These are phyloP conservation scores for Aspergillus hiratsukae DNA, from an alignment of 2,329 filamentous ascomycete species.

Conservation along the genomic window DNA sequence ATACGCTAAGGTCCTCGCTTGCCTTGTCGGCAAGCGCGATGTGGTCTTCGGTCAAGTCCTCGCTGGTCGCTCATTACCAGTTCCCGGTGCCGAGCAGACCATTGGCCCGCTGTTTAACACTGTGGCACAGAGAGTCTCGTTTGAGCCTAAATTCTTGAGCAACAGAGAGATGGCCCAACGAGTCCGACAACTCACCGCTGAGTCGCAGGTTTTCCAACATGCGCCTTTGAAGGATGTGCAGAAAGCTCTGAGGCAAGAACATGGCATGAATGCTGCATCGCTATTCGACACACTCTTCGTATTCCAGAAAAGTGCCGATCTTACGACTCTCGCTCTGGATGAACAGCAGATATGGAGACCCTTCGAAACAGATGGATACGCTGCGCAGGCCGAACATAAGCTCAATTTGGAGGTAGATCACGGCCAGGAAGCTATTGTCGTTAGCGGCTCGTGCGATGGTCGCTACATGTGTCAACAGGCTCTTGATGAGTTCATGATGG, in stretches of 20 bases:
- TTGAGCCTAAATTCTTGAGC: slow-evolving; percentile 37
- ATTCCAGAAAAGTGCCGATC: slow-evolving; percentile 41
- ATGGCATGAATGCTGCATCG: slow-evolving; percentile 25
- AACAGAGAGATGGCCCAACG: slow-evolving; percentile 34
- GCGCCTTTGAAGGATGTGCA: slow-evolving; percentile 48
- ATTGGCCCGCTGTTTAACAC: slow-evolving; percentile 56
- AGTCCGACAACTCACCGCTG: slow-evolving; percentile 44
- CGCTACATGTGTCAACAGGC: slow-evolving; percentile 17
- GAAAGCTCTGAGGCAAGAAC: slow-evolving; percentile 40
- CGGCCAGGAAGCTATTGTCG: slow-evolving; percentile 14
- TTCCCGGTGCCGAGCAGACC: slow-evolving; percentile 43
- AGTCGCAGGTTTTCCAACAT: slow-evolving; percentile 47
- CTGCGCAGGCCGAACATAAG: slow-evolving; percentile 25
- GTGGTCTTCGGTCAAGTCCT: slow-evolving; percentile 48
- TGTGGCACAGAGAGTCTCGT: slow-evolving; percentile 41
- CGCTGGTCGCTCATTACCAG: slow-evolving; percentile 47
- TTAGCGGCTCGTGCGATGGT: slow-evolving; percentile 19
- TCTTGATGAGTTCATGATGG: slow-evolving; percentile 14
- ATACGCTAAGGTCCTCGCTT: slow-evolving; percentile 27
- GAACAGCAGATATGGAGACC: slow-evolving; percentile 21
- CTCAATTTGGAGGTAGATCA: slow-evolving; percentile 30
- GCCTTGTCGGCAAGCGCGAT: slow-evolving; percentile 27
- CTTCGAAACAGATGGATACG: slow-evolving; percentile 17
- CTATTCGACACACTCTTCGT: slow-evolving; percentile 51
- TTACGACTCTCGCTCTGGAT: slow-evolving; percentile 4